A percentile compares a stretch with the other conserved stretches of the same genome.
These are phyloP conservation scores for Fusarium solani-melongenae DNA, from an alignment of 2,329 filamentous ascomycete genomes.

Conservation along the genomic window DNA sequence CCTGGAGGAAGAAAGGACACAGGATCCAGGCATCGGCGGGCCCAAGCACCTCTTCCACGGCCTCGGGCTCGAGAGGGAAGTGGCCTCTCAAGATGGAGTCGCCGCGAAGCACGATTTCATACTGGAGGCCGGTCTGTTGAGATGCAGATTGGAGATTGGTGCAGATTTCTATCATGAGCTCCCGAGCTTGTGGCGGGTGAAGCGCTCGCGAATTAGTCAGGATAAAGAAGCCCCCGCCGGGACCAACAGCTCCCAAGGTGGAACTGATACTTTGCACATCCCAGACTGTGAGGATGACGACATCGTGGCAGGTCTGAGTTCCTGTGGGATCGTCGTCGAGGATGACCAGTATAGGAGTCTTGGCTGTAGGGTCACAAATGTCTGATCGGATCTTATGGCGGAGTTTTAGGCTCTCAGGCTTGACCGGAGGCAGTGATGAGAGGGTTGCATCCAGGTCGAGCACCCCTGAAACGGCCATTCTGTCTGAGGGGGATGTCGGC, in stretches of 20 bases:
- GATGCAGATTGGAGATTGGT: slow-evolving; percentile 59
- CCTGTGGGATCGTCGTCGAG: slow-evolving; percentile 69
- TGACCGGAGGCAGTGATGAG: neutral
- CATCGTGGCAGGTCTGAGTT: slow-evolving; percentile 70
- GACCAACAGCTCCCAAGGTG: slow-evolving; percentile 48
- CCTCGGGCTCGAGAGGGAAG: slow-evolving; percentile 65
- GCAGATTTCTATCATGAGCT: slow-evolving; percentile 62
- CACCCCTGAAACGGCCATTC: neutral
- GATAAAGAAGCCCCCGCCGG: slow-evolving; percentile 66
- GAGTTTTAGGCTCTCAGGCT: neutral
- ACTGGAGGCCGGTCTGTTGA: slow-evolving; percentile 48
- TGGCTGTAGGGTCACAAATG: neutral
- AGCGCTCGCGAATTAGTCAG: slow-evolving; percentile 69
- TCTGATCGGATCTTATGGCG: neutral
- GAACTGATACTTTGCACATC: slow-evolving; percentile 54
- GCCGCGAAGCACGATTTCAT: slow-evolving; percentile 66
- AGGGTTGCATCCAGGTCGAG: neutral
- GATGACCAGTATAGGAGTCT: slow-evolving; percentile 41
- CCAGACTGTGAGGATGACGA: slow-evolving; percentile 66
- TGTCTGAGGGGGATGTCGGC: neutral
- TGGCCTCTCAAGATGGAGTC: slow-evolving; percentile 68
- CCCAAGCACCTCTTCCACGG: slow-evolving; percentile 60
- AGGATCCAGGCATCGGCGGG: slow-evolving; percentile 63
- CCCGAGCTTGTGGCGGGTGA: slow-evolving; percentile 57
- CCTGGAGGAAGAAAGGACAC: slow-evolving; percentile 68